Evolutionary conservation across 352 stramenopile species (phyloP).

Genomic region (Phytophthora sp.): DNA sequence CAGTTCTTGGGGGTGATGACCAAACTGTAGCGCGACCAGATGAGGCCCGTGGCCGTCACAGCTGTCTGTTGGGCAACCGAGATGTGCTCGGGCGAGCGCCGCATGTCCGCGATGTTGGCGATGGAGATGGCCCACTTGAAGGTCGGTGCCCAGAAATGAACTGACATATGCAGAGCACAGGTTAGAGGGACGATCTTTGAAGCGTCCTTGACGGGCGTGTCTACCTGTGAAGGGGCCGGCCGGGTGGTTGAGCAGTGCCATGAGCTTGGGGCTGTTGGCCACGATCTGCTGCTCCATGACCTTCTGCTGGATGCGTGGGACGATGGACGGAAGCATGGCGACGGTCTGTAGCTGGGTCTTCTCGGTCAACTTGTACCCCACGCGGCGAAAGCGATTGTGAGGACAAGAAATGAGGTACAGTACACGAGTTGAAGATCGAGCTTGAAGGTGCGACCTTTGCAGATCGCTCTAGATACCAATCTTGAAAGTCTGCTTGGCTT

Average conservation of each 20-base stretch:
- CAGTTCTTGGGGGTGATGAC: slow-evolving; percentile 92
- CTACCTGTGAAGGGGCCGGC: slow-evolving; percentile 83
- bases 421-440: slow-evolving; percentile 1
- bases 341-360: background rate
- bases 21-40: slow-evolving; percentile 90
- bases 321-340: slow-evolving; percentile 71
- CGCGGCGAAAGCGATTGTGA: slow-evolving; percentile 18
- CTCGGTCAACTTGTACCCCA: slow-evolving; percentile 1
- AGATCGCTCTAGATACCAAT: too few relatives aligned
- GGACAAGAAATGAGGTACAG: background rate
- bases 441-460: too few relatives aligned
- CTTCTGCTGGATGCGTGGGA: slow-evolving; percentile 77
- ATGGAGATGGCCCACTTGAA: slow-evolving; percentile 91
- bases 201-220: background rate
- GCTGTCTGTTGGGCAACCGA: slow-evolving; percentile 82
- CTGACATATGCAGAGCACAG: slow-evolving; percentile 25
- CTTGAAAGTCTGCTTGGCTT: too few relatives aligned
- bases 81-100: slow-evolving; percentile 77
- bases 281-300: slow-evolving; percentile 75
- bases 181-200: too few relatives aligned
- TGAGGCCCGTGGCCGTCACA: slow-evolving; percentile 83
- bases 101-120: slow-evolving; percentile 89
- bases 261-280: slow-evolving; percentile 71
- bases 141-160: slow-evolving; percentile 91
- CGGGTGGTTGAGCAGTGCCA: slow-evolving; percentile 68